Conservation (phyloP, 2,329 filamentous ascomycete genomes). For the Botryotinia calthae region DNA sequence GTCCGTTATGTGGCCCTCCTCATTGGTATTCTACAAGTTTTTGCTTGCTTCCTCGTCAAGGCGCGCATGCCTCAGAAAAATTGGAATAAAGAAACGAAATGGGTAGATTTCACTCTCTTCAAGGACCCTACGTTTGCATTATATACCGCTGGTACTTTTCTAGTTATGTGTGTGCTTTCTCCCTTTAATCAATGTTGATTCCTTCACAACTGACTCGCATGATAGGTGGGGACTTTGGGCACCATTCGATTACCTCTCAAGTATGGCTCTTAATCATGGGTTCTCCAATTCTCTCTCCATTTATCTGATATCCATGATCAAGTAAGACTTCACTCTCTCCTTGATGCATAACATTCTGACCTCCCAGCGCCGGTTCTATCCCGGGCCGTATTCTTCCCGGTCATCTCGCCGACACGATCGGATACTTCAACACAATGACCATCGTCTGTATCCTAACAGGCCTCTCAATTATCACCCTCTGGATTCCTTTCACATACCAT, state of each 20-base stretch:
- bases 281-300: conserved; percentile 50
- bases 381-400: conserved; percentile 42
- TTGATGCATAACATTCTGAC: conserved; percentile 45
- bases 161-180: conserved; percentile 1
- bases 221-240: conserved; percentile 41
- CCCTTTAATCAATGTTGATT: background rate
- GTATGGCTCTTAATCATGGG: conserved; percentile 41
- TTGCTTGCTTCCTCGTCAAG: conserved; percentile 3
- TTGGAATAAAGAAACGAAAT: conserved; percentile 1
- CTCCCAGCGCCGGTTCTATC: conserved; percentile 44
- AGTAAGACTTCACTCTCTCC: background rate
- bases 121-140: conserved; percentile 23
- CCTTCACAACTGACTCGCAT: background rate
- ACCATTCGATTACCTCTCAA: conserved; percentile 25
- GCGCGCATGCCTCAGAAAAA: conserved; percentile 1
- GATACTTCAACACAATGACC: conserved; percentile 52
- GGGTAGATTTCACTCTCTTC: conserved; percentile 40
- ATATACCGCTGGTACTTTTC: conserved; percentile 10
- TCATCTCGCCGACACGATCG: conserved; percentile 50
- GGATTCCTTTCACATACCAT: conserved; percentile 52
- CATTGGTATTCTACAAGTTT: background rate
- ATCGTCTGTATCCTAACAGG: conserved; percentile 44
- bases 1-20: conserved; percentile 10
- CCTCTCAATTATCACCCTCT: conserved; percentile 49
- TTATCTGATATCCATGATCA: conserved; percentile 15